Base-by-base conservation (phyloP, 768 basidiomycete genomes). In the Scleroderma citrinum region DNA sequence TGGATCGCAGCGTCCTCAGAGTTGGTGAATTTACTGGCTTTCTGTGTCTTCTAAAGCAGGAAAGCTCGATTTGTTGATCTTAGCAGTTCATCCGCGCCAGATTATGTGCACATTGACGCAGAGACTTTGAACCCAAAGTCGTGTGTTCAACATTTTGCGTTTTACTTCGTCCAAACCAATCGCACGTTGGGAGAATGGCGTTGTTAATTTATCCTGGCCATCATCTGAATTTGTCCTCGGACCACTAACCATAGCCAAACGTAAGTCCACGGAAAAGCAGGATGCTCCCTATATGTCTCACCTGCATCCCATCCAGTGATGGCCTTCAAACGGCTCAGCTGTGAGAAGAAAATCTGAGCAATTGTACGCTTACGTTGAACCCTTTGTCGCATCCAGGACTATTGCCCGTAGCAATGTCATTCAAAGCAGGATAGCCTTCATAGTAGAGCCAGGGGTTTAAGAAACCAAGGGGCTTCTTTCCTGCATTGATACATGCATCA, bases 321-420 rank as follows among this genome's bases (percentile, higher is more conserved):
- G 4, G 76, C 71, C 76, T 76, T 46, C 35, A 19, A 38, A 17
- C 36, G 42, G 14, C n/a, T 11, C n/a, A 16, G 31, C 17, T 7
- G 43, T 11, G 12, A 31, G 41, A 13, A 16, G n/a, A 42, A 29
- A 3, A 2, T 32, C 43, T 8, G 30, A n/a, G 19, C 11, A 31
- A 20, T 19, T 7, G 14, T 44, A n/a, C 20, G 69, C 78, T 62
- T 48, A 82, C 80, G 50, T 84, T 82, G 59, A 85, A 86, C 4
- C 84, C 84, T 19, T 62, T 85, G 5, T 82, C 82, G 58, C 84
- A 85, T 10, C 76, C 76, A 1, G 71, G 71, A 49, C 82, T 80
- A 44, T 74, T 74, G 0, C 84, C 84, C 10, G 58, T 46, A 0
- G 76, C 78, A 54, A 85, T 76, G 54, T 86, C 84, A 48, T 80